Conservation (phyloP, 2,329 filamentous ascomycete genomes). For the Aspergillus bombycis region DNA sequence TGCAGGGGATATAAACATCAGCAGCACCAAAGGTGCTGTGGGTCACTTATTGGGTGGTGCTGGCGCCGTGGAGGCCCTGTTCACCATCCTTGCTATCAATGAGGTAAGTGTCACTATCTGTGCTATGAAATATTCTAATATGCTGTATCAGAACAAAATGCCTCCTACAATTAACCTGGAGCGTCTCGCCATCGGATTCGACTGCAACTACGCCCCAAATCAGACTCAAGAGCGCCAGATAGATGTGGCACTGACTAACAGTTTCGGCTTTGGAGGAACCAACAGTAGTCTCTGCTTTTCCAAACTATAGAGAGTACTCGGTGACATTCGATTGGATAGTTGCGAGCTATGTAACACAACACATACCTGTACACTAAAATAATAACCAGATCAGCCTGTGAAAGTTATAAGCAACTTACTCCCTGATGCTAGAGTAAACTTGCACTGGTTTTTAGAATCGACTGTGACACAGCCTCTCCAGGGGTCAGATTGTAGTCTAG, state of each 20-base stretch:
- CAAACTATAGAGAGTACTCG: slow-evolving; percentile 13
- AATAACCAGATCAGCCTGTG: background rate
- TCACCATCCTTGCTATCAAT: slow-evolving; percentile 76
- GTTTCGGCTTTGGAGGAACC: slow-evolving; percentile 96
- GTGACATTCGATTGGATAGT: background rate
- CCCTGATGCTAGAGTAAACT: background rate
- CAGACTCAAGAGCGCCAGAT: slow-evolving; percentile 71
- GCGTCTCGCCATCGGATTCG: slow-evolving; percentile 65
- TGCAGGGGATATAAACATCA: slow-evolving; percentile 73
- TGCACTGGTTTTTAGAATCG: background rate
- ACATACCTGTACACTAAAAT: background rate
- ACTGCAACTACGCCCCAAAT: slow-evolving; percentile 84
- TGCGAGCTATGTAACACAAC: background rate
- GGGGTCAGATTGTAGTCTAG: background rate
- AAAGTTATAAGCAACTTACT: too few species aligned
- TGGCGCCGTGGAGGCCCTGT: slow-evolving; percentile 86
- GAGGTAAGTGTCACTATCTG: slow-evolving; percentile 60
- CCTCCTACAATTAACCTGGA: slow-evolving; percentile 87
- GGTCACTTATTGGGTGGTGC: slow-evolving; percentile 91
- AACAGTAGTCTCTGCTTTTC: slow-evolving; percentile 85
- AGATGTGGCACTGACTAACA: slow-evolving; percentile 82
- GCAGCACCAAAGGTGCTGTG: slow-evolving; percentile 90
- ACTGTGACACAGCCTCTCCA: background rate
- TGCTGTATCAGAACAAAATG: slow-evolving; percentile 64
- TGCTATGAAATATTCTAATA: slow-evolving; percentile 9